Evolutionary conservation across 768 basidiomycete genomes (phyloP), one percentile per base, ranked within the genome.

Genomic region (Leccinum subgranulosum): DNA sequence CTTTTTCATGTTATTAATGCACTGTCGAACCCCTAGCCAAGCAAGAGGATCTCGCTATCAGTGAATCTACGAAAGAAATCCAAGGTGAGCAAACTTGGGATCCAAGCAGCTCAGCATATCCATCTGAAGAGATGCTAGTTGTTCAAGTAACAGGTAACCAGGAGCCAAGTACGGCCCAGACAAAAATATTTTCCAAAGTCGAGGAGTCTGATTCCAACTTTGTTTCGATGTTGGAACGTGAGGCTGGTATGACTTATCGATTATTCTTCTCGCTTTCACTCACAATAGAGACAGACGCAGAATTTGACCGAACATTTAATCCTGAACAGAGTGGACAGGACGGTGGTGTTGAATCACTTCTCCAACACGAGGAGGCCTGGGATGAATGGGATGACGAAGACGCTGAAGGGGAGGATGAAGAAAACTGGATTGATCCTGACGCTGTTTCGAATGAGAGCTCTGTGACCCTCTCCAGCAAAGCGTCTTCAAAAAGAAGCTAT

Each of bases 381-480:
- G 70, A 73, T 27, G 67, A 70, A 27, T 73, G 72, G 62, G 60
- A 66, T 39, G 67, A 73, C 28, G 63, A 69, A 14, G 77, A 77
- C 48, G 79, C 73, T n/a, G 81, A 81, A 56, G 79, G 74, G 36
- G 83, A 79, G 29, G 69, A 71, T 12, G 76, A 78, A 23, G 70
- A 69, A 39, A 69, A 69, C 19, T 83, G 80, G 80, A 76, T 74
- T 51, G 77, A 79, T 48, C 74, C 77, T 27, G 81, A 81, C 28
- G 74, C 77, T 14, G 71, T 69, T 8, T 83, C 81, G 15, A 79
- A 79, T 56, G 72, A 81, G 55, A 86, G 80, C 48, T 84, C 81
- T 17, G 72, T 77, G 49, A 84, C 84, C 2, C 71, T 85, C 51
- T 84, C 83, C 12, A 85, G 83, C 65, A 82, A 65, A 53, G 67